A percentile compares a stretch with the other conserved stretches of the same genome.
phyloP scores from a whole-genome alignment of 768 basidiomycete species.

The Mycena albidolilacea region DNA sequence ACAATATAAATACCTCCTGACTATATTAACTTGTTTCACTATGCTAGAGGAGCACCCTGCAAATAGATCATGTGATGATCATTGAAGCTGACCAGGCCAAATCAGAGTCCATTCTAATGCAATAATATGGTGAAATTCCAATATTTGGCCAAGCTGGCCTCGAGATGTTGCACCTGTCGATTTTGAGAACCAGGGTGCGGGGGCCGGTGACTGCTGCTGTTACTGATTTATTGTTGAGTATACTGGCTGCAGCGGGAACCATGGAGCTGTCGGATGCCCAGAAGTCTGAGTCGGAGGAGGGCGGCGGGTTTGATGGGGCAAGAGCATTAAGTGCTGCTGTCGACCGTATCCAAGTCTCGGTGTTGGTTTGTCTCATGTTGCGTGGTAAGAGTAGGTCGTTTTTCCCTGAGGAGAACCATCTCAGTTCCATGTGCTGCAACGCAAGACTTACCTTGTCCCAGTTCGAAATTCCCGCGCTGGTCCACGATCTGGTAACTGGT shows the following conservation, averaged over 20 bases:
- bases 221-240: constrained; percentile 40
- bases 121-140: no score
- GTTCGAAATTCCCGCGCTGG: not conserved
- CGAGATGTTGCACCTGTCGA: constrained; percentile 37
- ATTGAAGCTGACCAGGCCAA: no score
- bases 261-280: constrained; percentile 43
- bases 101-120: no score
- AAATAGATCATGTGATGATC: no score
- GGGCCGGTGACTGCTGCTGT: constrained; percentile 36
- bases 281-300: not conserved
- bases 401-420: constrained; percentile 6
- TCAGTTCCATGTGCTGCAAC: not conserved
- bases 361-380: not conserved
- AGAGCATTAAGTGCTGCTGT: not conserved
- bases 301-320: not conserved
- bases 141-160: no score
- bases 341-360: not conserved
- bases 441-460: constrained; percentile 14
- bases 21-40: no score
- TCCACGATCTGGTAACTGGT: not conserved
- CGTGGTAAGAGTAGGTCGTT: not conserved
- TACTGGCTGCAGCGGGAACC: constrained; percentile 40
- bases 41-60: no score
- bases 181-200: constrained; percentile 30
- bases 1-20: no score